These are phyloP conservation scores for Diplogelasinospora grovesii DNA, from an alignment of 495 filamentous ascomycete genomes.

Conservation along the genomic window DNA sequence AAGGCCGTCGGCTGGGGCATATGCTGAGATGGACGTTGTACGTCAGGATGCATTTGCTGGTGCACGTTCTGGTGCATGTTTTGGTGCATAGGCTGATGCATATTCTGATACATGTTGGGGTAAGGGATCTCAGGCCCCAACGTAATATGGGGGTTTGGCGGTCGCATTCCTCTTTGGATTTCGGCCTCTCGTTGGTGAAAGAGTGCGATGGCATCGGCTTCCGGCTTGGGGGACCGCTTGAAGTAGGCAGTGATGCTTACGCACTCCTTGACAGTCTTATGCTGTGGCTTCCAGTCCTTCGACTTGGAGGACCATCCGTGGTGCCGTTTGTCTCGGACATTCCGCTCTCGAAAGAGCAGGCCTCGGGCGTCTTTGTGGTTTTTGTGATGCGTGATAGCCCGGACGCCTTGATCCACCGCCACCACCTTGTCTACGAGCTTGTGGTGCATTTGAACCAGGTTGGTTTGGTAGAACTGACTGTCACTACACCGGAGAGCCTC, in stretches of 20 bases:
- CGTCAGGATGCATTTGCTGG: too few species aligned
- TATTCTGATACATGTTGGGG: too few species aligned
- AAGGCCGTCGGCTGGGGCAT: too few species aligned
- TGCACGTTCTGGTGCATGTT: too few species aligned
- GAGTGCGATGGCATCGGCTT: slow-evolving; percentile 20
- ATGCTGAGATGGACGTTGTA: too few species aligned
- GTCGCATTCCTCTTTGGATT: background rate
- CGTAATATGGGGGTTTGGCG: slow-evolving; percentile 1
- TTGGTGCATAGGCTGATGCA: too few species aligned
- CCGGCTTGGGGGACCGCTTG: slow-evolving; percentile 23
- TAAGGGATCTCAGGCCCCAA: too few species aligned
- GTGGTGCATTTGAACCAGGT: slow-evolving; percentile 30
- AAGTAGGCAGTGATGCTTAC: slow-evolving; percentile 33
- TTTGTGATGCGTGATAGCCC: slow-evolving; percentile 4
- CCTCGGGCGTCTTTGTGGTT: background rate
- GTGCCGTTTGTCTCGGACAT: background rate
- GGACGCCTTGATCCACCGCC: too few species aligned
- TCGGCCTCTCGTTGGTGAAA: slow-evolving; percentile 9
- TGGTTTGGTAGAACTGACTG: slow-evolving; percentile 21
- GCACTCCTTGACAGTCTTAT: slow-evolving; percentile 11
- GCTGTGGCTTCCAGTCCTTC: slow-evolving; percentile 3
- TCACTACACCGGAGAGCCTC: slow-evolving; percentile 12
- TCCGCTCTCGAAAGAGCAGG: background rate
- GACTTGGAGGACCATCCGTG: background rate
- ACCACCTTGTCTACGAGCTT: slow-evolving; percentile 13